Conservation (phyloP, 2,329 filamentous ascomycete species). For the Cladosporium sp. region DNA sequence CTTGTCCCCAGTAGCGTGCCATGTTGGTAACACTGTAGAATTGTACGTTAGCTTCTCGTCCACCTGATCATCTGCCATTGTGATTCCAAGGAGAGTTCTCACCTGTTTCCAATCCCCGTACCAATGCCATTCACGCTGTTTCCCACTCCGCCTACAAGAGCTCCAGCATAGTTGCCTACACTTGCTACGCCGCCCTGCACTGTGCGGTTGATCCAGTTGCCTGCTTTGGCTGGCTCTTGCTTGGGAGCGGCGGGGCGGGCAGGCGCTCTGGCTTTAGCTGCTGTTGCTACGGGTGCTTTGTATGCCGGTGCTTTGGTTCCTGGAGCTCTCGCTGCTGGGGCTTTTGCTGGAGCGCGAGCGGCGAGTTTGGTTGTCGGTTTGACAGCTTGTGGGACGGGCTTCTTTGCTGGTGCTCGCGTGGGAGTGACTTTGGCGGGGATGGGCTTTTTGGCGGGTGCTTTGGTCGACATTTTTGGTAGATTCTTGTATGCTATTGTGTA, state of each 20-base stretch:
- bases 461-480: conserved; percentile 18
- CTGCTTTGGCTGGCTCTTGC: conserved; percentile 22
- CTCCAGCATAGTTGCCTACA: conserved; percentile 46
- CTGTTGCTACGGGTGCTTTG: conserved; percentile 21
- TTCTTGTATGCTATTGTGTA: background rate
- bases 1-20: conserved; percentile 49
- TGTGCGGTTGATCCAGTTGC: conserved; percentile 49
- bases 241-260: conserved; percentile 9
- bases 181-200: conserved; percentile 46
- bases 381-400: conserved; percentile 16
- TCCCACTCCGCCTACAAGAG: conserved; percentile 45
- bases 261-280: conserved; percentile 8
- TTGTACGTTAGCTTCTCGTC: background rate
- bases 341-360: conserved; percentile 11
- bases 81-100: conserved; percentile 20
- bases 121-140: conserved; percentile 50
- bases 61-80: background rate
- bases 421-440: conserved; percentile 8
- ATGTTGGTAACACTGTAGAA: conserved; percentile 44
- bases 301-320: conserved; percentile 19
- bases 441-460: conserved; percentile 20
- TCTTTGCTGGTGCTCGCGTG: conserved; percentile 13
- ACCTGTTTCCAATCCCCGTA: conserved; percentile 45
- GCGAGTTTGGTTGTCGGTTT: conserved; percentile 15
- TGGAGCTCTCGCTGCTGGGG: conserved; percentile 3